These are phyloP conservation scores for Colletotrichum sp. DNA, from an alignment of 2,329 filamentous ascomycete genomes.

Conservation along the genomic window DNA sequence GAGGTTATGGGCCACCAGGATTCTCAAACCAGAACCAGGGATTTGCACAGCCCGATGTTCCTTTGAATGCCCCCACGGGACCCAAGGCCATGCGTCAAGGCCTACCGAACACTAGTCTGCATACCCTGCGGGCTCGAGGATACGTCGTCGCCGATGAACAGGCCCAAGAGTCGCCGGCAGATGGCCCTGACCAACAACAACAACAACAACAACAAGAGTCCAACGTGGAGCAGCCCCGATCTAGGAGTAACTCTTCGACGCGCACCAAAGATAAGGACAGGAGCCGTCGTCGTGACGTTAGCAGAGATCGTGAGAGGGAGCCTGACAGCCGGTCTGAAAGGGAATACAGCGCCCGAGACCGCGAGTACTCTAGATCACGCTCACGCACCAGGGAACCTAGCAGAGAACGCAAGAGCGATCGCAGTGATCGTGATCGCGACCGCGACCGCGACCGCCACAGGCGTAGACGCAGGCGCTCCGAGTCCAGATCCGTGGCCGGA, in stretches of 20 bases:
- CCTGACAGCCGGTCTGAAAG: constrained; percentile 29
- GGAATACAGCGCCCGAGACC: constrained; percentile 22
- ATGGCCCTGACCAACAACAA: constrained; percentile 30
- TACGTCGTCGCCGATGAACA: constrained; percentile 49
- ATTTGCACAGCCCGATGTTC: constrained; percentile 44
- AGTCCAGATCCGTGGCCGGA: constrained; percentile 45
- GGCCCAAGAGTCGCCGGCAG: constrained; percentile 23
- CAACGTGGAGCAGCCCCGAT: constrained; percentile 38
- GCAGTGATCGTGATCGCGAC: constrained; percentile 32
- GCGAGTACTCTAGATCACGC: constrained; percentile 35
- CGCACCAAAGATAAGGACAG: constrained; percentile 40
- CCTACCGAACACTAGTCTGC: constrained; percentile 79
- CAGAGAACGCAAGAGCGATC: constrained; percentile 50
- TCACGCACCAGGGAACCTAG: constrained; percentile 42
- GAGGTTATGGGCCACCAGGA: constrained; percentile 16
- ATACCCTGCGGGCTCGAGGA: constrained; percentile 64
- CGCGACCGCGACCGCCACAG: constrained; percentile 27
- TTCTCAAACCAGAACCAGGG: constrained; percentile 25
- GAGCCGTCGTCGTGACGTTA: constrained; percentile 36
- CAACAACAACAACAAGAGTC: constrained; percentile 24
- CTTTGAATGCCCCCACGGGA: constrained; percentile 82
- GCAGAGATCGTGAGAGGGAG: constrained; percentile 36
- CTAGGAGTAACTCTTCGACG: constrained; percentile 54
- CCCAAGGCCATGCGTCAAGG: constrained; percentile 95
- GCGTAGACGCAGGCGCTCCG: constrained; percentile 61